Evolutionary conservation across 805 yeast genomes (phyloP).

Genomic region (Saccharomycopsis sp.): DNA sequence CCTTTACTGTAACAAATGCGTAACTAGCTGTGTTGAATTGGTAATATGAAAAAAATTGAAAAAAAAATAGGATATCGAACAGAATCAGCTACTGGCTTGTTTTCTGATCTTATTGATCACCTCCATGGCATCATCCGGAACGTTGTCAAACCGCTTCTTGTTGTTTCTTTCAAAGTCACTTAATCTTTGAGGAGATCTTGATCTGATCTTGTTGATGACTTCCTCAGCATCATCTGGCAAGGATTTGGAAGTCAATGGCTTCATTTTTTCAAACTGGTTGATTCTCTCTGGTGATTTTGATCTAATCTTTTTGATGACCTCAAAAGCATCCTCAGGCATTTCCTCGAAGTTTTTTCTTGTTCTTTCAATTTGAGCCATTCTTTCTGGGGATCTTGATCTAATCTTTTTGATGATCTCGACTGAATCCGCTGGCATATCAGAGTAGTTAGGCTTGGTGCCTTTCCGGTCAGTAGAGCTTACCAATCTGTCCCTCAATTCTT

Average conservation of each 20-base stretch:
- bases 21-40: too few relatives aligned
- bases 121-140: constrained; percentile 19
- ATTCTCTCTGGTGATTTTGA: constrained; percentile 17
- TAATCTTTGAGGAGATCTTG: constrained; percentile 17
- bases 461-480: constrained; percentile 1
- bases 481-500: constrained; percentile 3
- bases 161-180: constrained; percentile 10
- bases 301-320: constrained; percentile 19
- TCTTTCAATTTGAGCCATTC: constrained; percentile 8
- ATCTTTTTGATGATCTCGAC: constrained; percentile 19
- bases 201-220: constrained; percentile 16
- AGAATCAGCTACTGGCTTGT: not conserved
- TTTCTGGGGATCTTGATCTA: constrained; percentile 17
- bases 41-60: too few relatives aligned
- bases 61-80: not conserved
- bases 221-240: constrained; percentile 19
- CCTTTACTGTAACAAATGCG: too few relatives aligned
- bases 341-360: not conserved
- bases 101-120: constrained; percentile 19
- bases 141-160: constrained; percentile 8
- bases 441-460: not conserved
- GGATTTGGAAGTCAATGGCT: constrained; percentile 3
- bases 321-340: constrained; percentile 19
- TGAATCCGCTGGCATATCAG: constrained; percentile 18
- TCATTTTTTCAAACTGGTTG: constrained; percentile 8